Evolutionary conservation across 306 rosid species (phyloP).

Genomic region (Oemleria cerasiformis): DNA sequence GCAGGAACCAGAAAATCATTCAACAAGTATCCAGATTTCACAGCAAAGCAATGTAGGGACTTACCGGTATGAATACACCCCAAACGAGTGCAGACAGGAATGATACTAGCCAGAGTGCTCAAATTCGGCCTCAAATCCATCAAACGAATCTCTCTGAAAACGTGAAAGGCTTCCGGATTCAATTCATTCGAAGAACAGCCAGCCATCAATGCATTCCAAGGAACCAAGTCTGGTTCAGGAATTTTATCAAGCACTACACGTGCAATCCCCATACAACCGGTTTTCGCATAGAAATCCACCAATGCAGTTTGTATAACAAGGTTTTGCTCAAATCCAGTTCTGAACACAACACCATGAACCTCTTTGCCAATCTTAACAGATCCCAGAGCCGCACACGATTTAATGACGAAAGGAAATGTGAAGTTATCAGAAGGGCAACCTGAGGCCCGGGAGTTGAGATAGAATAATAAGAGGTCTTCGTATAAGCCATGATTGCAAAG

Average conservation of each 20-base stretch:
- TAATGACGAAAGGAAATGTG: slow-evolving; percentile 34
- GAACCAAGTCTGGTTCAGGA: slow-evolving; percentile 34
- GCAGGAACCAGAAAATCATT: slow-evolving; percentile 32
- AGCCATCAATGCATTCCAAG: slow-evolving; percentile 33
- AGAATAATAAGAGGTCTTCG: slow-evolving; percentile 21
- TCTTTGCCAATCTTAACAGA: slow-evolving; percentile 16
- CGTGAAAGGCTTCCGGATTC: slow-evolving; percentile 27
- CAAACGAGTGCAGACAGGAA: slow-evolving; percentile 37
- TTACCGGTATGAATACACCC: slow-evolving; percentile 23
- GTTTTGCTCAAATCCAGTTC: slow-evolving; percentile 31
- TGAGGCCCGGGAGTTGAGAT: slow-evolving; percentile 11
- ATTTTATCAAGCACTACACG: slow-evolving; percentile 29
- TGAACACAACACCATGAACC: slow-evolving; percentile 30
- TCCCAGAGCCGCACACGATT: slow-evolving; percentile 35
- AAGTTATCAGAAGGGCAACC: slow-evolving; percentile 32
- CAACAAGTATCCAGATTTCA: slow-evolving; percentile 27
- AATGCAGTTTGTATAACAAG: slow-evolving; percentile 30
- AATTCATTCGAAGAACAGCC: slow-evolving; percentile 34
- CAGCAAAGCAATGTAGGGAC: slow-evolving; percentile 31
- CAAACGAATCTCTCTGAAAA: slow-evolving; percentile 17
- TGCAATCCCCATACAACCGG: slow-evolving; percentile 24
- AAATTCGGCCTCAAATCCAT: slow-evolving; percentile 32
- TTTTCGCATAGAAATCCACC: slow-evolving; percentile 28
- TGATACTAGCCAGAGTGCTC: slow-evolving; percentile 36
- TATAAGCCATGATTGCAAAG: slow-evolving; percentile 28